These are phyloP conservation scores for Phaeomoniella chlamydospora DNA, from an alignment of 2,329 filamentous ascomycete species.

Conservation along the genomic window DNA sequence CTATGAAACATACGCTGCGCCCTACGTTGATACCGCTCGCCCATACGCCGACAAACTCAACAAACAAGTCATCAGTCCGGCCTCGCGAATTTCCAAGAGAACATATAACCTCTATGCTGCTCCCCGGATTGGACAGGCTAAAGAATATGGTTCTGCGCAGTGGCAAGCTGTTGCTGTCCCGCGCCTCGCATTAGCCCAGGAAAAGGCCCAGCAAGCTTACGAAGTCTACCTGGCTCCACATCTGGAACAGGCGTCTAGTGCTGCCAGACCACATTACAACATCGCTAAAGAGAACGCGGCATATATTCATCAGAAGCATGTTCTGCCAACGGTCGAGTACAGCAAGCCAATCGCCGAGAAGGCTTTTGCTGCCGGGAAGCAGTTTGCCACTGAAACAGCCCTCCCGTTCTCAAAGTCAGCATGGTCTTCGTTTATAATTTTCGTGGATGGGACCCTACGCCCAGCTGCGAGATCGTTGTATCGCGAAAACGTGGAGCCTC, in stretches of 20 bases:
- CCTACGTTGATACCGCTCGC: constrained; percentile 61
- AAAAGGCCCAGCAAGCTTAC: constrained; percentile 51
- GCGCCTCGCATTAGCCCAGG: constrained; percentile 51
- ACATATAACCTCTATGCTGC: constrained; percentile 57
- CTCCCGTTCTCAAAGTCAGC: constrained; percentile 59
- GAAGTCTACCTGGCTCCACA: constrained; percentile 58
- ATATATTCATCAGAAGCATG: constrained; percentile 55
- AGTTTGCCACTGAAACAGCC: constrained; percentile 53
- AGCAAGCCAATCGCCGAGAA: constrained; percentile 59
- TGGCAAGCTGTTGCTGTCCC: constrained; percentile 73
- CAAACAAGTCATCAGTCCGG: constrained; percentile 52
- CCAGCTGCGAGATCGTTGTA: constrained; percentile 70
- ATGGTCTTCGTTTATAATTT: constrained; percentile 53
- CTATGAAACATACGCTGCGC: constrained; percentile 70
- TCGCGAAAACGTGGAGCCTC: constrained; percentile 84
- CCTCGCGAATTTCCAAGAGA: constrained; percentile 45
- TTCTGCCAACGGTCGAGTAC: constrained; percentile 64
- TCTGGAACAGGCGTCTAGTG: constrained; percentile 44
- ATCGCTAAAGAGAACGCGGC: constrained; percentile 47
- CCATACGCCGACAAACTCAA: constrained; percentile 54
- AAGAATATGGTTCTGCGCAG: constrained; percentile 51
- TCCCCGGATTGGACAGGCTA: constrained; percentile 54
- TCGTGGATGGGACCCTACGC: constrained; percentile 66
- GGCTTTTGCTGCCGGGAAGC: constrained; percentile 51
- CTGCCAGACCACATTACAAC: constrained; percentile 58